Conservation (phyloP, 106 monocot genomes). For the Allium fistulosum region DNA sequence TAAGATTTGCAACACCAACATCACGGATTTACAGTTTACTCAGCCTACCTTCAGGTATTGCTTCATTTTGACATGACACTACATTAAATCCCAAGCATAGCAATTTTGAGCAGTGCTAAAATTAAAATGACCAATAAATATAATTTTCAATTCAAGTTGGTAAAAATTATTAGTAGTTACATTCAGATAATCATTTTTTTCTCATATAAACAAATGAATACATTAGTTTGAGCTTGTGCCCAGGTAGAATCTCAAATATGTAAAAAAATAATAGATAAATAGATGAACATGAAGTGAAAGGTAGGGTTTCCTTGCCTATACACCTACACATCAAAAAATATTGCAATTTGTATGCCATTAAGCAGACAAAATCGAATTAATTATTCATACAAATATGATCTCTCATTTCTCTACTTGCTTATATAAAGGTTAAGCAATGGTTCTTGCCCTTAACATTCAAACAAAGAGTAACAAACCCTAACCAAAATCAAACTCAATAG, state of each 20-base stretch:
- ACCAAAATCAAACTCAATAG: neutral
- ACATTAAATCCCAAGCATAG: neutral
- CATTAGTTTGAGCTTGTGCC: neutral
- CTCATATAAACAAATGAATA: neutral
- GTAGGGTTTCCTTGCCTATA: neutral
- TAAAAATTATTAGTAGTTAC: neutral
- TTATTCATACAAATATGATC: slow-evolving; percentile 4
- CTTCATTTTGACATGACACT: neutral
- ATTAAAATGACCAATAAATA: neutral
- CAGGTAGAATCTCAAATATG: neutral
- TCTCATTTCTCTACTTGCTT: neutral
- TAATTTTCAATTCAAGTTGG: neutral
- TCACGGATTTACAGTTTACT: neutral
- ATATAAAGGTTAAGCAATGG: slow-evolving; percentile 9
- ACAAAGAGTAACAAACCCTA: neutral
- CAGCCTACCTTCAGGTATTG: neutral
- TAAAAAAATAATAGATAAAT: slow-evolving; percentile 7
- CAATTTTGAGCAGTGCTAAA: neutral
- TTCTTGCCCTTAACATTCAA: neutral
- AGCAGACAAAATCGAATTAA: slow-evolving; percentile 49
- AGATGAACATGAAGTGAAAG: slow-evolving; percentile 1
- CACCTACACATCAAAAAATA: slow-evolving; percentile 18
- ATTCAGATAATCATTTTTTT: too few relatives aligned
- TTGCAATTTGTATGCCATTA: slow-evolving; percentile 38
- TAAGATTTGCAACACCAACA: too few relatives aligned